A percentile compares a stretch with the other conserved stretches of the same genome.
Conservation (phyloP, 2,329 filamentous ascomycete genomes). For the Neurospora crassa region DNA sequence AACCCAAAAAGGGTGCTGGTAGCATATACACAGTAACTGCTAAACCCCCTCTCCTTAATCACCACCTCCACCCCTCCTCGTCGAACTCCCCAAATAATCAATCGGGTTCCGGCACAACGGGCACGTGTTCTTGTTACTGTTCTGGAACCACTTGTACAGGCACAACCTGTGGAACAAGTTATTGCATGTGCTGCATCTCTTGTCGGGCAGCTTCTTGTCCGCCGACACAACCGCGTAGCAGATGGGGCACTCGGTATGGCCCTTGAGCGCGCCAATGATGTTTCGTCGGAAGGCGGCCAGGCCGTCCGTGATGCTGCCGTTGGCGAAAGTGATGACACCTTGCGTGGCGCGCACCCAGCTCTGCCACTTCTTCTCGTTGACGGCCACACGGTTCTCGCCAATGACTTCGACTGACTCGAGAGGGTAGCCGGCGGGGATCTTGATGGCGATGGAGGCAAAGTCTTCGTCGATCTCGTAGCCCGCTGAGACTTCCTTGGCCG, state of each 20-base stretch:
- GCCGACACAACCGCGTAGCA: slow-evolving; percentile 90
- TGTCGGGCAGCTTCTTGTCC: slow-evolving; percentile 85
- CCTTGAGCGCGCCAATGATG: slow-evolving; percentile 78
- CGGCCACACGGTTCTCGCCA: slow-evolving; percentile 73
- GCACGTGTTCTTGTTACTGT: slow-evolving; percentile 82
- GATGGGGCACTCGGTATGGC: slow-evolving; percentile 90
- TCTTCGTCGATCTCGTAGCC: slow-evolving; percentile 84
- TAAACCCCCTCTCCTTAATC: slow-evolving; percentile 1
- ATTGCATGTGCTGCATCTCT: slow-evolving; percentile 84
- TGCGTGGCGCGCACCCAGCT: slow-evolving; percentile 82
- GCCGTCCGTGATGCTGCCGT: slow-evolving; percentile 80
- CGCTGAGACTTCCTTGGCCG: slow-evolving; percentile 68
- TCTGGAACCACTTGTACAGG: slow-evolving; percentile 95
- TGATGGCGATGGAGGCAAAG: slow-evolving; percentile 72
- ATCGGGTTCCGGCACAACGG: slow-evolving; percentile 89
- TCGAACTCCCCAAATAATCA: slow-evolving; percentile 35
- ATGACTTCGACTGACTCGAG: slow-evolving; percentile 68
- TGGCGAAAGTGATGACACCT: slow-evolving; percentile 67
- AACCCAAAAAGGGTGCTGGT: not conserved
- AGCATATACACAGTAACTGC: not conserved
- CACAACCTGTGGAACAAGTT: slow-evolving; percentile 87
- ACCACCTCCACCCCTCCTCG: slow-evolving; percentile 13
- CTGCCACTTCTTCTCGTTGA: slow-evolving; percentile 87
- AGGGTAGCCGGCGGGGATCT: slow-evolving; percentile 72
- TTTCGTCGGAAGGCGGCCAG: slow-evolving; percentile 79